Evolutionary conservation across 106 monocot genomes (phyloP).

Genomic region (Hemerocallis citrina): DNA sequence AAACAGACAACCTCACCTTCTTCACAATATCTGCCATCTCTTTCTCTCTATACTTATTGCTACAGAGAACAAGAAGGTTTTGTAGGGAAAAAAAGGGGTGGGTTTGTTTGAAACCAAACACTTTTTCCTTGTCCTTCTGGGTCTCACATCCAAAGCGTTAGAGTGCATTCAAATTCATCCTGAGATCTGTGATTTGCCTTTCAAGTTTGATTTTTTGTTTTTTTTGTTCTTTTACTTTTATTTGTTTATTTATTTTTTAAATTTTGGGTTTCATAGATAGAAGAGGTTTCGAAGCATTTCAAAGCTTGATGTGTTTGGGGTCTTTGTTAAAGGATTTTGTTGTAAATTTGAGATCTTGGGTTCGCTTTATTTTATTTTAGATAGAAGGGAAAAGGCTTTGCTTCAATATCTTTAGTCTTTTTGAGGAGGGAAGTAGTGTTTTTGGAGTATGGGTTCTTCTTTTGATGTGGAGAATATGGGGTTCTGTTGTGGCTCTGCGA

Average conservation of each 20-base stretch:
- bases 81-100: too few species aligned
- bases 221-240: not conserved
- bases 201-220: not conserved
- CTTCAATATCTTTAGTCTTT: not conserved
- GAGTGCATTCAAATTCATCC: not conserved
- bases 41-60: not conserved
- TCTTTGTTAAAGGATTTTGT: not conserved
- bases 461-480: not conserved
- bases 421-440: not conserved
- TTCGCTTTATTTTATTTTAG: not conserved
- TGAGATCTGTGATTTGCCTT: not conserved
- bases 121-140: not conserved
- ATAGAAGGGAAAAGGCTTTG: not conserved
- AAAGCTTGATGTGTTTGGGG: not conserved
- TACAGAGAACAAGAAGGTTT: not conserved
- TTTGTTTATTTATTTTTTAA: not conserved
- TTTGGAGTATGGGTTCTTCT: constrained; percentile 10
- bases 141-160: not conserved
- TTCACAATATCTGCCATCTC: not conserved
- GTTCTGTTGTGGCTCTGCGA: not conserved
- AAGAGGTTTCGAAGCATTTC: not conserved
- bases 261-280: not conserved
- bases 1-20: not conserved
- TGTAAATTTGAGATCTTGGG: not conserved
- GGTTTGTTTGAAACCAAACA: not conserved